A percentile compares a stretch with the other conserved stretches of the same genome.
phyloP scores from a whole-genome alignment of 2,329 filamentous ascomycete species.

The Endoconidiophora polonica region DNA sequence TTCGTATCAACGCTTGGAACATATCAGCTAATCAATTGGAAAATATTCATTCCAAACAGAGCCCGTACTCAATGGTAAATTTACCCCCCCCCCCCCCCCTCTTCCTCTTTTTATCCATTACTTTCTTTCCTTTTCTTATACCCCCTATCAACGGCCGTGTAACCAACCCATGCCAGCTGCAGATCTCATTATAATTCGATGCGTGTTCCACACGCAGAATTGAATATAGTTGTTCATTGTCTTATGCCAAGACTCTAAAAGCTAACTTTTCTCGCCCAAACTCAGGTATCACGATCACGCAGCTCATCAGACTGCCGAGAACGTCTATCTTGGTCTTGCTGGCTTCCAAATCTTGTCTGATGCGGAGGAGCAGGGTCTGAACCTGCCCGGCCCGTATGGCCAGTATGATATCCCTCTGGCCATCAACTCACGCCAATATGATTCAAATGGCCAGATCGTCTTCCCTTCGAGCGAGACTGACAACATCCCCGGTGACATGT shows the following conservation, averaged over 20 bases:
- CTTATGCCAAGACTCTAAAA: no score
- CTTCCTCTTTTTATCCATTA: no score
- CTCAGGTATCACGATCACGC: conserved; percentile 32
- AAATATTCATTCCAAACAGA: conserved; percentile 10
- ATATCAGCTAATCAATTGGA: neutral
- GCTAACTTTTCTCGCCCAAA: no score
- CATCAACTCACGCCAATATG: conserved; percentile 34
- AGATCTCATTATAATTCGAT: no score
- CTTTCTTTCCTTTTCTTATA: no score
- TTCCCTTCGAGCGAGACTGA: conserved; percentile 27
- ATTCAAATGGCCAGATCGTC: conserved; percentile 30
- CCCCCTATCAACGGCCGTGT: no score
- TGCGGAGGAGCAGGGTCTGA: conserved; percentile 29
- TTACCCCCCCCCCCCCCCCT: neutral
- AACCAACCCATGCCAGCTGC: no score
- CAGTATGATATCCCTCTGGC: conserved; percentile 36
- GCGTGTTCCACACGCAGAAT: no score
- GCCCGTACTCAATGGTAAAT: conserved; percentile 33
- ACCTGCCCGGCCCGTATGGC: conserved; percentile 31
- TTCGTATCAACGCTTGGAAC: neutral
- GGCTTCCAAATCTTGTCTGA: conserved; percentile 39
- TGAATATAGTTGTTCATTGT: no score
- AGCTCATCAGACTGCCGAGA: conserved; percentile 30
- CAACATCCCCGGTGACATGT: conserved; percentile 37
- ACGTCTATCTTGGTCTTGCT: conserved; percentile 39